Conservation (phyloP, 2,329 filamentous ascomycete species). For the Reticulascus tulasneorum region DNA sequence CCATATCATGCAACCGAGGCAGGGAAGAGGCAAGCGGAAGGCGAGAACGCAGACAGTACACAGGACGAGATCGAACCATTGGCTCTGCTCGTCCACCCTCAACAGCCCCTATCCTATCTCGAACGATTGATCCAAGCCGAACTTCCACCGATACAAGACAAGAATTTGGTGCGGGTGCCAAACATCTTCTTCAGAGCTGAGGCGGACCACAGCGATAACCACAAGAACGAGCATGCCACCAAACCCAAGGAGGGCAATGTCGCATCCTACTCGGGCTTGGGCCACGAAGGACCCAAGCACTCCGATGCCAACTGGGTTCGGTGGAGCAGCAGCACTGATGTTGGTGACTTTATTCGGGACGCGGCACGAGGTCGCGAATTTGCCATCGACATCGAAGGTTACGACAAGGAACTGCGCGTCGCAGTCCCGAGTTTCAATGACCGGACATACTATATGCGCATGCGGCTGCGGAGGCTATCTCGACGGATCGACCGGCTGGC, state of each 20-base stretch:
- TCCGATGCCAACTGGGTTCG: slow-evolving; percentile 63
- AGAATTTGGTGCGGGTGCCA: slow-evolving; percentile 66
- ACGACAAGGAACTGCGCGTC: slow-evolving; percentile 62
- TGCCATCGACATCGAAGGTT: slow-evolving; percentile 74
- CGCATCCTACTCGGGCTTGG: slow-evolving; percentile 67
- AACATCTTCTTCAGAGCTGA: slow-evolving; percentile 77
- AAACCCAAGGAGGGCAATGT: slow-evolving; percentile 39
- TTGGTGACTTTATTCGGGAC: slow-evolving; percentile 91
- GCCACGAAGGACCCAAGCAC: slow-evolving; percentile 50
- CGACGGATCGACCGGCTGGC: slow-evolving; percentile 65
- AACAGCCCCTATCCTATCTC: slow-evolving; percentile 87
- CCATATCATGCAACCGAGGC: slow-evolving; percentile 26
- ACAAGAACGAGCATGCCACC: slow-evolving; percentile 16
- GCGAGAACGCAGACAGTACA: too few relatives aligned
- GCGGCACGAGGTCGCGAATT: slow-evolving; percentile 83
- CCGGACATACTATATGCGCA: slow-evolving; percentile 82
- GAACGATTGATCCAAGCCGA: slow-evolving; percentile 87
- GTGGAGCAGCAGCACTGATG: slow-evolving; percentile 84
- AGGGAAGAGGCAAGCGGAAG: slow-evolving; percentile 22
- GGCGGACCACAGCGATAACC: slow-evolving; percentile 48
- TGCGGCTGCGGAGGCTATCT: slow-evolving; percentile 69
- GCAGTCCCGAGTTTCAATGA: slow-evolving; percentile 85
- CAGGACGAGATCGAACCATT: slow-evolving; percentile 70
- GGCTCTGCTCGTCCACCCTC: slow-evolving; percentile 80
- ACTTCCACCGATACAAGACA: slow-evolving; percentile 64